phyloP scores from a whole-genome alignment of 352 stramenopile species.

The Aphanomyces euteiches region DNA sequence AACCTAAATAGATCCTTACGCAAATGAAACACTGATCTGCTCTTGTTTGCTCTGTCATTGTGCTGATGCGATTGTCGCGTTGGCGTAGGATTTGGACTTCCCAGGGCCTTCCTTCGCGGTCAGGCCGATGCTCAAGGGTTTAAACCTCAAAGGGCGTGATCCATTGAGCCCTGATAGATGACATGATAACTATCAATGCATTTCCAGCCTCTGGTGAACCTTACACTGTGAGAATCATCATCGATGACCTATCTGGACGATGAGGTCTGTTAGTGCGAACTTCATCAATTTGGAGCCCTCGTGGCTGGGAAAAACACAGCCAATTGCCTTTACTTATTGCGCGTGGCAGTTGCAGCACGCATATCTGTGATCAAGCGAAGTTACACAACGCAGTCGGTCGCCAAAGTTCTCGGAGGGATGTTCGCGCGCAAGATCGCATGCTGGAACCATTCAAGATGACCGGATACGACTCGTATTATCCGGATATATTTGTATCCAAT shows the following conservation, averaged over 20 bases:
- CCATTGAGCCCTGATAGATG: no score
- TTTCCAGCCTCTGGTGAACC: no score
- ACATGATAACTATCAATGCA: no score
- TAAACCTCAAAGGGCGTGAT: no score
- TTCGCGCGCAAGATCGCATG: background rate
- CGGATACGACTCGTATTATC: background rate
- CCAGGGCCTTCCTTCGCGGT: no score
- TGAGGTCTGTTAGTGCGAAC: no score
- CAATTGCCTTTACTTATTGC: background rate
- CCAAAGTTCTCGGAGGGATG: background rate
- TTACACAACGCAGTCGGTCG: background rate
- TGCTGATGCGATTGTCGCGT: no score
- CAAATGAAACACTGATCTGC: background rate
- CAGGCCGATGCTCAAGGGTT: no score
- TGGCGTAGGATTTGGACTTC: no score
- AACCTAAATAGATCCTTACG: background rate
- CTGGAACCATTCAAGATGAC: background rate
- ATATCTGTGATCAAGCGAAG: background rate
- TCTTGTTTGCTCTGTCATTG: background rate
- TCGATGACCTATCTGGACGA: no score
- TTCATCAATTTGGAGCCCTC: no score
- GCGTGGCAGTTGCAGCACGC: background rate
- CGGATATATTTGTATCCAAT: constrained; percentile 20
- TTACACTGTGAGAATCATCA: no score
- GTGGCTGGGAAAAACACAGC: background rate